Conservation (phyloP, 1,284 basidiomycete species). For the Ganoderma leucocontextum region DNA sequence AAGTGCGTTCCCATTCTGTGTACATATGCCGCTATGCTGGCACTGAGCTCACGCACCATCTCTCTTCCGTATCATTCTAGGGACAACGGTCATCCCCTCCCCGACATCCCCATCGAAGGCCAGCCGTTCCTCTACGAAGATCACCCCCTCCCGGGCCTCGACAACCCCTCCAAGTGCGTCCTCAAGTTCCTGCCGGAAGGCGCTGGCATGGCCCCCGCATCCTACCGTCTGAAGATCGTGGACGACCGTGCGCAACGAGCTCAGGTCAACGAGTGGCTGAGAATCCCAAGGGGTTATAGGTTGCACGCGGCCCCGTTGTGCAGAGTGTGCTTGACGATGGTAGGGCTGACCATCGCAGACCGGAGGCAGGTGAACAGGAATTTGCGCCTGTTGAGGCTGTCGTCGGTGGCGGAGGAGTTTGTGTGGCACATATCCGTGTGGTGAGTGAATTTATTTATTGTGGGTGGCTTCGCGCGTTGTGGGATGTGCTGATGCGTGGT, state of each 20-base stretch:
- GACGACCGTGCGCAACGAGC: background rate
- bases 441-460: conserved; percentile 1
- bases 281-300: background rate
- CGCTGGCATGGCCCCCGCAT: background rate
- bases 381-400: background rate
- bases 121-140: background rate
- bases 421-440: conserved; percentile 16
- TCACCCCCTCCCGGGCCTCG: conserved; percentile 6
- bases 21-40: too few species aligned
- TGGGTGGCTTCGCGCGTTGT: background rate
- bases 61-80: background rate
- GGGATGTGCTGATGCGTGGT: background rate
- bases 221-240: conserved; percentile 6
- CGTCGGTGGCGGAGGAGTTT: conserved; percentile 8
- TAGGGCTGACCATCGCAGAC: too few species aligned
- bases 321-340: conserved; percentile 6
- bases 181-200: conserved; percentile 20
- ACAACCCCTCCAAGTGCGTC: background rate
- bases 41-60: too few species aligned
- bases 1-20: background rate
- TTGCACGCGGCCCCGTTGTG: background rate
- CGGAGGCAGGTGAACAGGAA: background rate
- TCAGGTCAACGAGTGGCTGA: conserved; percentile 7
- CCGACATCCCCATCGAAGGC: background rate
- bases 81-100: background rate